A percentile compares a stretch with the other conserved stretches of the same genome.
These are phyloP conservation scores for Pulveroboletus sp. DNA, from an alignment of 768 basidiomycete genomes.

Conservation along the genomic window DNA sequence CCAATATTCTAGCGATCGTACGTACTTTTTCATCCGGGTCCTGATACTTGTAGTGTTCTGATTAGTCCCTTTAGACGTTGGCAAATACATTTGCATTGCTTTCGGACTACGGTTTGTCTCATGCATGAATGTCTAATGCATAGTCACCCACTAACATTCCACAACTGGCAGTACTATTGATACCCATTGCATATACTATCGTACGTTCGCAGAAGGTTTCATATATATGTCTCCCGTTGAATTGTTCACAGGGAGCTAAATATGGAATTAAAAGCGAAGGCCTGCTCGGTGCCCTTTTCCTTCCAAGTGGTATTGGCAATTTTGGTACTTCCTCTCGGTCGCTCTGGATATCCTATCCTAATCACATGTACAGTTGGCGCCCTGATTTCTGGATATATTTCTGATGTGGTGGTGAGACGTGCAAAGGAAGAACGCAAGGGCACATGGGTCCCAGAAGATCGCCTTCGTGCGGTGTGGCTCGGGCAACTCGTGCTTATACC, in stretches of 20 bases:
- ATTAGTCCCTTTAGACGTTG: constrained; percentile 34
- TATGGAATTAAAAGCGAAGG: constrained; percentile 23
- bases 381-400: too few relatives aligned
- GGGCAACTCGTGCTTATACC: constrained; percentile 51
- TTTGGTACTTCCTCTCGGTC: constrained; percentile 9
- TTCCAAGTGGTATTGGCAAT: constrained; percentile 24
- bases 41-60: background rate
- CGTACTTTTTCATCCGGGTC: constrained; percentile 17
- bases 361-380: too few relatives aligned
- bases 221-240: background rate
- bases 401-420: too few relatives aligned
- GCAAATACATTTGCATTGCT: constrained; percentile 31
- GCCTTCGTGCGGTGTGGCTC: constrained; percentile 48
- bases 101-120: constrained; percentile 35
- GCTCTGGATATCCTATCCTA: too few relatives aligned
- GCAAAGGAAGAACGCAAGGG: constrained; percentile 27
- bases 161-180: constrained; percentile 15
- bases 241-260: constrained; percentile 40
- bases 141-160: background rate
- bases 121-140: too few relatives aligned
- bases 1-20: constrained; percentile 53
- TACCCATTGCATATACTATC: too few relatives aligned
- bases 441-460: constrained; percentile 64
- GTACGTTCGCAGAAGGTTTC: constrained; percentile 15
- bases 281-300: constrained; percentile 3